Evolutionary conservation across 2,329 filamentous ascomycete genomes (phyloP).

Genomic region (Trichoderma pleuroti): DNA sequence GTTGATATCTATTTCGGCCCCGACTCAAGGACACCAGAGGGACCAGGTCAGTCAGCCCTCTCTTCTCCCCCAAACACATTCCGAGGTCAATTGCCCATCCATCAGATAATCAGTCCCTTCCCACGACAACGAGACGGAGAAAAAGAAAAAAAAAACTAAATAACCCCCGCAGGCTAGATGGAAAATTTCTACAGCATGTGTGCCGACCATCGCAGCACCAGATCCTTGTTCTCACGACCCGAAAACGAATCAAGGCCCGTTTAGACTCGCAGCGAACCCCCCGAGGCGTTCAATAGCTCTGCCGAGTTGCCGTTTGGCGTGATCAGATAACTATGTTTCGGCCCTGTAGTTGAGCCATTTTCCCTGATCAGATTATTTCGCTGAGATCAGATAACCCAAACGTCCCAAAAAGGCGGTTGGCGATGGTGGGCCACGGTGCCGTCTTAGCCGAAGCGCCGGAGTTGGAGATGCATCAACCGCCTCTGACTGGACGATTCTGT

Average conservation of each 20-base stretch:
- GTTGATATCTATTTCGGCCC: background rate
- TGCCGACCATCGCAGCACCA: background rate
- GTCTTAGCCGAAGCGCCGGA: slow-evolving; percentile 14
- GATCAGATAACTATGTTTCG: slow-evolving; percentile 16
- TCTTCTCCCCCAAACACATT: background rate
- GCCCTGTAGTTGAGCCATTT: slow-evolving; percentile 14
- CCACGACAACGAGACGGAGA: background rate
- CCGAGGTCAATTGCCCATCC: background rate
- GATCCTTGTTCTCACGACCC: background rate
- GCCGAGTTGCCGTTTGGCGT: slow-evolving; percentile 3
- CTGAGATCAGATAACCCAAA: slow-evolving; percentile 13
- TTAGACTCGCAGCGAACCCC: background rate
- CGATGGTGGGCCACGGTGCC: slow-evolving; percentile 11
- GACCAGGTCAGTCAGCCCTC: background rate
- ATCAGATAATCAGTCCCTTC: slow-evolving; percentile 5
- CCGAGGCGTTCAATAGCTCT: slow-evolving; percentile 9
- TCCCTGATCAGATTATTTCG: slow-evolving; percentile 10
- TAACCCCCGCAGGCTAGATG: background rate
- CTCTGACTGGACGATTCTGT: background rate
- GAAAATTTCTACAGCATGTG: background rate
- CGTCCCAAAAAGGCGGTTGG: background rate
- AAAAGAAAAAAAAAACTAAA: background rate
- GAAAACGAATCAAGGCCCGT: background rate
- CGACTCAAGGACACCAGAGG: background rate
- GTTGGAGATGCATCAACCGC: slow-evolving; percentile 9